phyloP scores from a whole-genome alignment of 306 rosid species.

The Cicer bijugum region DNA sequence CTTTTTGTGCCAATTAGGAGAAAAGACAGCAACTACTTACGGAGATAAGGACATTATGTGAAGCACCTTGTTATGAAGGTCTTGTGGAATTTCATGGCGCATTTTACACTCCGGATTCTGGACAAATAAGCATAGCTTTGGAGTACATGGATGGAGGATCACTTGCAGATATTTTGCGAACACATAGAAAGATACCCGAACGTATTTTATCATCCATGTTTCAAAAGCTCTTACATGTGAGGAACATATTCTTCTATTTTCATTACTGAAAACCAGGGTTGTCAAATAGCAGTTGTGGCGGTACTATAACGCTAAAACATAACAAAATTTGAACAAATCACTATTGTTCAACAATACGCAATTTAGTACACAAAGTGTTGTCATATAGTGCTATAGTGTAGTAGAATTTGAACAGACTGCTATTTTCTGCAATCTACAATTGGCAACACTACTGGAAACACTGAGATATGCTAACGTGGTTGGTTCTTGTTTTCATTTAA shows the following conservation, averaged over 20 bases:
- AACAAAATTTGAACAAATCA: too few relatives aligned
- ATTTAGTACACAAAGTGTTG: too few relatives aligned
- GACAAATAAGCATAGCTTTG: slow-evolving; percentile 96
- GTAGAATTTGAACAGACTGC: too few relatives aligned
- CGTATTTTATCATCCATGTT: slow-evolving; percentile 85
- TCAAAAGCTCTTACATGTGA: slow-evolving; percentile 83
- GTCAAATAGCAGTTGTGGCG: too few relatives aligned
- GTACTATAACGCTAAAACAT: too few relatives aligned
- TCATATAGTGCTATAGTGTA: too few relatives aligned
- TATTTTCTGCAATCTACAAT: too few relatives aligned
- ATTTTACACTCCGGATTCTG: slow-evolving; percentile 95
- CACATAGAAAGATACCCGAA: slow-evolving; percentile 74
- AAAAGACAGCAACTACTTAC: slow-evolving; percentile 97
- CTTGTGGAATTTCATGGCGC: slow-evolving; percentile 98
- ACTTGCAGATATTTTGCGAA: slow-evolving; percentile 76
- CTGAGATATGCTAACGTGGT: slow-evolving; percentile 24
- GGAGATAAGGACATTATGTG: slow-evolving; percentile 91
- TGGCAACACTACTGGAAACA: slow-evolving; percentile 1
- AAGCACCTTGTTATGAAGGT: slow-evolving; percentile 92
- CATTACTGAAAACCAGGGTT: not conserved
- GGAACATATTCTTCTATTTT: slow-evolving; percentile 39
- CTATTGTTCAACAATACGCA: too few relatives aligned
- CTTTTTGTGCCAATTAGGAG: slow-evolving; percentile 61
- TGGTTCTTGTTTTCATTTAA: slow-evolving; percentile 43
- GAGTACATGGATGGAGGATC: slow-evolving; percentile 99